These are phyloP conservation scores for Candida ipomoeae DNA, from an alignment of 805 yeast genomes.

Conservation along the genomic window DNA sequence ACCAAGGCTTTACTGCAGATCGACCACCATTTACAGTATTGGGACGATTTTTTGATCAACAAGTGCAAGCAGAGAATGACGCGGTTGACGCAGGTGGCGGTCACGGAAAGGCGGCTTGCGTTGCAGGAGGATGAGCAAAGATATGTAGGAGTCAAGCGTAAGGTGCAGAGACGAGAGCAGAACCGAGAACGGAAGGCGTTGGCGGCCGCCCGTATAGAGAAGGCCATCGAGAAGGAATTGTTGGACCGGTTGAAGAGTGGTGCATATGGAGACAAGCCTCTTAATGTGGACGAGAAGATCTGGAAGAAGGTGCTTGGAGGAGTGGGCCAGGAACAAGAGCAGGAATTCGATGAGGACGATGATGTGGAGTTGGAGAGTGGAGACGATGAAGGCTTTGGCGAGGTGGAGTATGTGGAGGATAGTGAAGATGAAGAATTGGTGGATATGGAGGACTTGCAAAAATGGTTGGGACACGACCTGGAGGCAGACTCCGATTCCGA, in stretches of 20 bases:
- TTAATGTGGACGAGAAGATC: conserved; percentile 91
- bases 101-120: conserved; percentile 91
- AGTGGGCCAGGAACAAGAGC: conserved; percentile 53
- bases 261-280: conserved; percentile 96
- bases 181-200: conserved; percentile 95
- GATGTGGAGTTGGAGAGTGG: conserved; percentile 50
- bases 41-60: conserved; percentile 89
- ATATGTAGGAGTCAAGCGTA: conserved; percentile 87
- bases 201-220: conserved; percentile 94
- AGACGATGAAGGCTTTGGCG: conserved; percentile 50
- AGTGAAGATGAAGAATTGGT: conserved; percentile 87
- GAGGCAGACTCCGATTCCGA: conserved; percentile 29
- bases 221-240: conserved; percentile 92
- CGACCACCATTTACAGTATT: conserved; percentile 80
- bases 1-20: conserved; percentile 83
- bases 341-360: conserved; percentile 48
- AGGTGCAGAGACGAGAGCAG: conserved; percentile 91
- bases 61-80: conserved; percentile 96
- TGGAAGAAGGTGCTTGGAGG: conserved; percentile 91
- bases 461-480: conserved; percentile 57
- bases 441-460: conserved; percentile 89
- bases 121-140: conserved; percentile 88
- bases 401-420: conserved; percentile 86
- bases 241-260: conserved; percentile 94
- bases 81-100: conserved; percentile 89